These are phyloP conservation scores for Leishmania tarentolae DNA, from an alignment of 208 protist species.

Conservation along the genomic window DNA sequence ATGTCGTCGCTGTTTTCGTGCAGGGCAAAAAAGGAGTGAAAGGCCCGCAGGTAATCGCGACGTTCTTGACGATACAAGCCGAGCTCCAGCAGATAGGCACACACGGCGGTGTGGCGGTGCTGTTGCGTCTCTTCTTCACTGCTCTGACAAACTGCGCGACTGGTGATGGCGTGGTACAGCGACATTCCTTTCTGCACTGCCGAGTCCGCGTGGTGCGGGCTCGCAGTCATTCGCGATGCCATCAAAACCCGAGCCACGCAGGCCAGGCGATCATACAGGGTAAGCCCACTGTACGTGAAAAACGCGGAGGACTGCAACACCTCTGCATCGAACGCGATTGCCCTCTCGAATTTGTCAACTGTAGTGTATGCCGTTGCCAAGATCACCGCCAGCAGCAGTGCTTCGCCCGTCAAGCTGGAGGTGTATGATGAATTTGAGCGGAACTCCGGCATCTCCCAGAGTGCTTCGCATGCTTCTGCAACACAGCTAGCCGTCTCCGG, in stretches of 20 bases:
- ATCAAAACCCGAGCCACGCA: constrained; percentile 20
- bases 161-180: constrained; percentile 16
- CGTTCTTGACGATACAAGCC: constrained; percentile 18
- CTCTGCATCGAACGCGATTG: constrained; percentile 20
- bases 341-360: constrained; percentile 8
- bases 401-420: constrained; percentile 13
- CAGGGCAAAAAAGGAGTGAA: constrained; percentile 22
- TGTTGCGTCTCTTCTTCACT: neutral
- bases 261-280: constrained; percentile 20
- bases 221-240: constrained; percentile 8
- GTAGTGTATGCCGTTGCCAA: constrained; percentile 18
- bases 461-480: constrained; percentile 12
- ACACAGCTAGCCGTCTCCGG: constrained; percentile 8
- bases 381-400: constrained; percentile 16
- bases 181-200: constrained; percentile 32
- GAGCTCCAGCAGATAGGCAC: constrained; percentile 25
- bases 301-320: constrained; percentile 30
- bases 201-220: constrained; percentile 16
- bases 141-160: neutral
- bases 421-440: neutral
- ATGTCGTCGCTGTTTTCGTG: constrained; percentile 15
- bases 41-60: constrained; percentile 28
- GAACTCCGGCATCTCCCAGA: constrained; percentile 30
- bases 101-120: constrained; percentile 10
- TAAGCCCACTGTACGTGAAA: constrained; percentile 25